Percentiles rank a stretch among this genome's conserved stretches.
These are phyloP conservation scores for Magnaporthiopsis incrustans DNA, from an alignment of 2,329 filamentous ascomycete species.

Conservation along the genomic window DNA sequence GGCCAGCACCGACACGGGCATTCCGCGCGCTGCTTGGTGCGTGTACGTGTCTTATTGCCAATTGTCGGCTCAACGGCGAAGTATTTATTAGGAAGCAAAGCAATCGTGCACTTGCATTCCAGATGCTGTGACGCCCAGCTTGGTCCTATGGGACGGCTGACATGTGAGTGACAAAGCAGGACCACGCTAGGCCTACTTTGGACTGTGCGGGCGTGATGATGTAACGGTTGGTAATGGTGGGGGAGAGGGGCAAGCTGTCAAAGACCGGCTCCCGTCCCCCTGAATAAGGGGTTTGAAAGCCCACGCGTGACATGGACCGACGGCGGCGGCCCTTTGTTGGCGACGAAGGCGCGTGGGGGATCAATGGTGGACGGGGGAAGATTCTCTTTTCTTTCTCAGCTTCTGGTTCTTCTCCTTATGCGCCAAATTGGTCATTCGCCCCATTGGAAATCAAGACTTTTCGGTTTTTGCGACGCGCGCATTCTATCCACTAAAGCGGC, in stretches of 20 bases:
- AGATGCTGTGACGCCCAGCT: background rate
- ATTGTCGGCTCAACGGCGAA: background rate
- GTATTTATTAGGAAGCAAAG: background rate
- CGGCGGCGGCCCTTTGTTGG: slow-evolving; percentile 13
- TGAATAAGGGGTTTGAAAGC: background rate
- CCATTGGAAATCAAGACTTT: slow-evolving; percentile 1
- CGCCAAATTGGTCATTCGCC: background rate
- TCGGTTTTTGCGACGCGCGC: background rate
- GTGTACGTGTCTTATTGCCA: background rate
- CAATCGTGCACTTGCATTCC: background rate
- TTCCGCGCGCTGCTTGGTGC: background rate
- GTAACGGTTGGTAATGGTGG: slow-evolving; percentile 9
- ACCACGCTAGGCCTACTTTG: slow-evolving; percentile 4
- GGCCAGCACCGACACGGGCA: background rate
- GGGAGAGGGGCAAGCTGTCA: background rate
- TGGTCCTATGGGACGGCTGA: too few relatives aligned
- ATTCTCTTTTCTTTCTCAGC: background rate
- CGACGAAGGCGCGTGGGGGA: background rate
- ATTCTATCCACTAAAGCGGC: background rate
- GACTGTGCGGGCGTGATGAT: slow-evolving; percentile 7
- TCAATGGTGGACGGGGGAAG: background rate
- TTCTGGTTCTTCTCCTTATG: background rate
- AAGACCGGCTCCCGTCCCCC: too few relatives aligned
- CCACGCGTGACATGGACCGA: background rate
- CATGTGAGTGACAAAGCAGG: slow-evolving; percentile 1